Evolutionary conservation across 345 rosid genomes (phyloP).

Genomic region (Cardamine resedifolia): DNA sequence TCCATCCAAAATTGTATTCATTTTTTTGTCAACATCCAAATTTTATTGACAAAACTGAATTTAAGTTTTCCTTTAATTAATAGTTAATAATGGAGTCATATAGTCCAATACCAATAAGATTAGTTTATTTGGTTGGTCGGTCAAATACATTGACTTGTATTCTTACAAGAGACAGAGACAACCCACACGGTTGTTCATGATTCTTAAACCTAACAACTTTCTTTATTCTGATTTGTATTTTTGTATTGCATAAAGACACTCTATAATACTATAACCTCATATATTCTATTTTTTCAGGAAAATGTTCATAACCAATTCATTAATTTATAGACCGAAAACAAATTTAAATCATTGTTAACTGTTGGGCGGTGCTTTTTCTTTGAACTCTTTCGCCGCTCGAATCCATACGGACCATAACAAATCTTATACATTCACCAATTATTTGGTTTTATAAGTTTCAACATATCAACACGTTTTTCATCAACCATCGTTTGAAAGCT

Average conservation of each 20-base stretch:
- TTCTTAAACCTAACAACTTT: constrained; percentile 17
- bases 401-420: constrained; percentile 2
- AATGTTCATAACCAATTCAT: not conserved
- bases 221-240: constrained; percentile 5
- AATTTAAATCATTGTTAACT: constrained; percentile 1
- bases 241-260: constrained; percentile 7
- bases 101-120: not conserved
- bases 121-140: constrained; percentile 23
- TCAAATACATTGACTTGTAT: constrained; percentile 10
- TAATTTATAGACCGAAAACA: not conserved
- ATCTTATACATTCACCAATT: constrained; percentile 1
- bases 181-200: constrained; percentile 34
- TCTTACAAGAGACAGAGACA: constrained; percentile 28
- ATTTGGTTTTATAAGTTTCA: not conserved
- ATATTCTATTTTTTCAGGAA: not conserved
- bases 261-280: not conserved
- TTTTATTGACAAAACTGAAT: not conserved
- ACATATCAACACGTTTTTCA: constrained; percentile 11
- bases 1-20: not conserved
- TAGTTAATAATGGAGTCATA: not conserved
- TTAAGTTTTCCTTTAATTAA: too few species aligned
- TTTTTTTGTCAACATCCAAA: not conserved
- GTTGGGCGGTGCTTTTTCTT: constrained; percentile 19
- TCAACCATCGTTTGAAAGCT: not conserved
- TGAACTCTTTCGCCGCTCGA: constrained; percentile 28